phyloP scores from a whole-genome alignment of 768 basidiomycete species.

The Suillus tomentosus region DNA sequence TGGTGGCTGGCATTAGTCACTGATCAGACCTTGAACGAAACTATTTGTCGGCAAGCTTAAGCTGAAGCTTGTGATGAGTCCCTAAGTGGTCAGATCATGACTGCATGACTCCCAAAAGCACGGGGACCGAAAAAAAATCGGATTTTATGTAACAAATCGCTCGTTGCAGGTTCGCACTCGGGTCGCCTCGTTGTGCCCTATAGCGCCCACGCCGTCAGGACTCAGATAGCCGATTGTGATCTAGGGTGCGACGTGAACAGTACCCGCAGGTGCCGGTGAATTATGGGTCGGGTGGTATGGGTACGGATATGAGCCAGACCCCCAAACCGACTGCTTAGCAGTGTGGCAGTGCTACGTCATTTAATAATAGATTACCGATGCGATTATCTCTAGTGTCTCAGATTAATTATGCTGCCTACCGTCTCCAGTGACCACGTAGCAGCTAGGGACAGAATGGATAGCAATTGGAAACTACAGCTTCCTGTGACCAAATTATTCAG shows the following conservation, averaged over 20 bases:
- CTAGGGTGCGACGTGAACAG: not conserved
- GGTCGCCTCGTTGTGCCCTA: not conserved
- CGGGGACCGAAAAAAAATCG: not conserved
- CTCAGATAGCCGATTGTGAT: not conserved
- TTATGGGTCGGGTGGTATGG: too few relatives aligned
- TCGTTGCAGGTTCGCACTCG: not conserved
- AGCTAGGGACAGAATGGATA: not conserved
- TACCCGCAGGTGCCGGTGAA: too few relatives aligned
- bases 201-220: not conserved
- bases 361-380: too few relatives aligned
- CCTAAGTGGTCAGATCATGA: too few relatives aligned
- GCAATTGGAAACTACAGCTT: not conserved
- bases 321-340: too few relatives aligned
- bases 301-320: too few relatives aligned
- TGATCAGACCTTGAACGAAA: not conserved
- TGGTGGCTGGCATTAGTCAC: not conserved
- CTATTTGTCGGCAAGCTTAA: not conserved
- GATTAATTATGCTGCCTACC: not conserved
- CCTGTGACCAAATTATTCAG: too few relatives aligned
- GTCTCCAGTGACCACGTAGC: not conserved
- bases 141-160: not conserved
- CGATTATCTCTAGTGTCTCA: too few relatives aligned
- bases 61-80: not conserved
- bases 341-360: not conserved
- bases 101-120: too few relatives aligned